Base-by-base conservation (phyloP, 1,284 basidiomycete genomes). In the Ganoderma leucocontextum region DNA sequence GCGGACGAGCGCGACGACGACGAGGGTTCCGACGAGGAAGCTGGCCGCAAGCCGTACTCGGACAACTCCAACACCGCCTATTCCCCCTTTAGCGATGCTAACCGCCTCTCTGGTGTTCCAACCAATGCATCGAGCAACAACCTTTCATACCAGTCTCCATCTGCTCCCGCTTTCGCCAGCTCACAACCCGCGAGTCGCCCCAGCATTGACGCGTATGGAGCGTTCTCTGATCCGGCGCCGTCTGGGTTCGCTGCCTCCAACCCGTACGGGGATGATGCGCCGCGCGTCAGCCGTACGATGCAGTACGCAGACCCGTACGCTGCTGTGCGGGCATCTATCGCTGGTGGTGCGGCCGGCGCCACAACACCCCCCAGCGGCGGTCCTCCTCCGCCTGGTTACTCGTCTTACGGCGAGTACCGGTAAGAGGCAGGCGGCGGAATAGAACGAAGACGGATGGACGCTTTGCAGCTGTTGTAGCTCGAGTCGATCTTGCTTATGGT, bases 161-260 rank as follows among this genome's bases (percentile, higher is more conserved):
- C 80, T 10, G 75, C 76, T n/a, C 75, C 78, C n/a, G 75, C 77
- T 57, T 77, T 81, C 17, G 59, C 69, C 4, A 52, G 66, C 52
- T 63, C 70, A n/a, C 71, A 75, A 35, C 64, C 62, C 62, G 76
- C 76, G 4, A 78, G 73, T 25, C 84, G 95, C 59, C 89, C 88
- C 5, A 94, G 92, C 72, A 88, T 95, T 80, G 94, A 96, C 75
- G 89, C 89, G 9, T 95, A 96, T 75, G 95, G 95, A 60, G 94
- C 94, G 22, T 96, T 96, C 80, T 91, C 89, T 0, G 93, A 95
- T 76, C 93, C 93, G 38, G 86, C 91, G 0, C 93, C 93, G 0
- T 87, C 82, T 39, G 65, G 66, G 22, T 65, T 75, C 65, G 62
- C 73, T 33, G 55, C 76, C 15, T 73, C 77, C 82, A 72, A 79